Conservation (phyloP, 768 basidiomycete genomes). For the Mrakia blollopis region DNA sequence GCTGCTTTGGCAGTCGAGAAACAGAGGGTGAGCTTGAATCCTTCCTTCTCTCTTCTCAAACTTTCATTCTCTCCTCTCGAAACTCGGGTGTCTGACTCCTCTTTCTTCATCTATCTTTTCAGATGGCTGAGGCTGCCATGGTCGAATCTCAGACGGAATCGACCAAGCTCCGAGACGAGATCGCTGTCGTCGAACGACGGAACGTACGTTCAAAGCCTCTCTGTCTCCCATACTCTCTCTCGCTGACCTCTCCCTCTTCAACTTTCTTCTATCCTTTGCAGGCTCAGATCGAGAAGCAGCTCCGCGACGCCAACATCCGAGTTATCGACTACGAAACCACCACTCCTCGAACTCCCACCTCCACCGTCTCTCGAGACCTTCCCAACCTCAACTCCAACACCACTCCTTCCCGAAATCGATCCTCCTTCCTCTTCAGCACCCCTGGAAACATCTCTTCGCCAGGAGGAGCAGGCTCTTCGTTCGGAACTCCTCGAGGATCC, state of each 20-base stretch:
- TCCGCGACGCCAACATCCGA: slow-evolving; percentile 75
- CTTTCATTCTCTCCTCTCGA: too few species aligned
- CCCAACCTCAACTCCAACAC: not conserved
- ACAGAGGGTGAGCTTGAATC: slow-evolving; percentile 69
- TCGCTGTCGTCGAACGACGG: slow-evolving; percentile 68
- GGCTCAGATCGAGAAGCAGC: slow-evolving; percentile 77
- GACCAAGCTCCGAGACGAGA: slow-evolving; percentile 70
- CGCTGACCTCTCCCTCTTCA: slow-evolving; percentile 7
- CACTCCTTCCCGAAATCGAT: slow-evolving; percentile 1
- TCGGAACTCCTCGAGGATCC: slow-evolving; percentile 2
- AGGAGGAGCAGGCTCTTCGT: not conserved
- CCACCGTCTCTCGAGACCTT: not conserved
- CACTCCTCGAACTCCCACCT: slow-evolving; percentile 14
- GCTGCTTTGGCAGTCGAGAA: slow-evolving; percentile 72
- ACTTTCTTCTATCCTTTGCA: slow-evolving; percentile 44
- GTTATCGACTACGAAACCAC: slow-evolving; percentile 73
- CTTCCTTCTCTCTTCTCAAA: slow-evolving; percentile 44
- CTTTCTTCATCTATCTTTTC: slow-evolving; percentile 62
- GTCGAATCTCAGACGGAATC: slow-evolving; percentile 71
- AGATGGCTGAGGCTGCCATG: slow-evolving; percentile 71
- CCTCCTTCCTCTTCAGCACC: not conserved
- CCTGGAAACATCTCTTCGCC: not conserved
- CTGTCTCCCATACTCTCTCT: not conserved
- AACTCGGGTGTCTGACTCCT: slow-evolving; percentile 63
- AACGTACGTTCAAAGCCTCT: slow-evolving; percentile 55